Evolutionary conservation across 75 land plant species (phyloP), one percentile per base, ranked within the genome.

Genomic region (Gnetum montanum): DNA sequence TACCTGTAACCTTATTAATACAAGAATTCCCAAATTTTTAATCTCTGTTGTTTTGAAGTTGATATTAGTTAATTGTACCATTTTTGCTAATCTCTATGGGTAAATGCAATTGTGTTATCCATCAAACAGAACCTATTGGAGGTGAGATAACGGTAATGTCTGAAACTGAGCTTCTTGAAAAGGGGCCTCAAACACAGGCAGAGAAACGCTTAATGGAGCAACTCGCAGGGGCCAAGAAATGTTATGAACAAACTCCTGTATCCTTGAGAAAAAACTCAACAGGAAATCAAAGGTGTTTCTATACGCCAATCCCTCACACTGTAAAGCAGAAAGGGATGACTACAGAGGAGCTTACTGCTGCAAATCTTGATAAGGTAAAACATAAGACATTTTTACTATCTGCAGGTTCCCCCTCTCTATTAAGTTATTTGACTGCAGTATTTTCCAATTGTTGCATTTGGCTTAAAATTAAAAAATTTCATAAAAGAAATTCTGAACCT

Each of bases 351-450:
- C 74, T 92, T 36, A 92, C 97, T 24, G 71, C 63, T 33, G 23
- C 88, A 64, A 92, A 92, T 66, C 66, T 84, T 61, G 97, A 92
- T 62, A 92, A 91, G 68, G 88, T 76, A 72, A 57, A n/a, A n/a
- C n/a, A n/a, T n/a, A n/a, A n/a, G n/a, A 40, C 33, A 44, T 31
- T 15, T 23, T 26, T 51, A 48, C 27, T 48, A 25, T 26, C 12
- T 25, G 34, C 4, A 4, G 10, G n/a, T 6, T 30, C 2, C 34
- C 19, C 31, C 10, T 59, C 13, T 37, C 20, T 19, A 59, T 48
- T 8, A 59, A 11, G 4, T 20, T 23, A 26, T 59, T 40, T 40
- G n/a, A 24, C 13, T 48, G 3, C 50, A 29, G 13, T 33, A 25
- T 29, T 22, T 19, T n/a, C n/a, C n/a, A n/a, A n/a, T n/a, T n/a